Base-by-base conservation (phyloP, 768 basidiomycete species). In the Boletus reticulatus region DNA sequence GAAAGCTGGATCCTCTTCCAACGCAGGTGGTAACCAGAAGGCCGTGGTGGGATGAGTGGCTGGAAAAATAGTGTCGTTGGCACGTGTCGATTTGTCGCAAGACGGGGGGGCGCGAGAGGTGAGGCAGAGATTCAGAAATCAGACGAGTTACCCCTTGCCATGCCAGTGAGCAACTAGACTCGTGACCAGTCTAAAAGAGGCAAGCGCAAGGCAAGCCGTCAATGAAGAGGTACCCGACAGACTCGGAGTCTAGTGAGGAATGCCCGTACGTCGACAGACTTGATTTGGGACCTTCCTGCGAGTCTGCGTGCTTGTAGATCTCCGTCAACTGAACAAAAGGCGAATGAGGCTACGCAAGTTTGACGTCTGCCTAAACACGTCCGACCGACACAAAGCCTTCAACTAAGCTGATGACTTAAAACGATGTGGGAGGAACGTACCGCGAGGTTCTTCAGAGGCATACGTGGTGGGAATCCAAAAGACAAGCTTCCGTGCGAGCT, bases 1-100 rank as follows among this genome's bases (percentile, higher is more conserved):
- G 19, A n/a, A 36, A 2, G 19, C 20, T 39, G 49, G 36, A 0
- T 11, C 10, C 34, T 34, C 38, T 52, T 52, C 39, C 42, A 27
- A 11, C 31, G 34, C 38, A 46, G 43, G 44, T 16, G 22, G 20
- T 49, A 17, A 38, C 47, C 34, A 38, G 42, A n/a, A 37, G 43
- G 49, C 43, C 56, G 46, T 22, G 38, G 43, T 32, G 59, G 53
- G 42, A 61, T 31, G 9, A 38, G 34, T 4, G 59, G 59, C 56
- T 56, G 43, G 13, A 7, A 2, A 22, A 52, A 19, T 32, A 34
- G 12, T 22, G 3, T 43, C 38, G 27, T 16, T 4, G 12, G 19
- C 34, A 24, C 1, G 3, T 34, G 8, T 34, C 20, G 6, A 22
- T 22, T 22, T 22, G 22, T 22, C 22, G 22, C 22, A 22, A 22